Conservation (phyloP, 371 early-diverging fungal genomes). For the Mucor velutinosus region DNA sequence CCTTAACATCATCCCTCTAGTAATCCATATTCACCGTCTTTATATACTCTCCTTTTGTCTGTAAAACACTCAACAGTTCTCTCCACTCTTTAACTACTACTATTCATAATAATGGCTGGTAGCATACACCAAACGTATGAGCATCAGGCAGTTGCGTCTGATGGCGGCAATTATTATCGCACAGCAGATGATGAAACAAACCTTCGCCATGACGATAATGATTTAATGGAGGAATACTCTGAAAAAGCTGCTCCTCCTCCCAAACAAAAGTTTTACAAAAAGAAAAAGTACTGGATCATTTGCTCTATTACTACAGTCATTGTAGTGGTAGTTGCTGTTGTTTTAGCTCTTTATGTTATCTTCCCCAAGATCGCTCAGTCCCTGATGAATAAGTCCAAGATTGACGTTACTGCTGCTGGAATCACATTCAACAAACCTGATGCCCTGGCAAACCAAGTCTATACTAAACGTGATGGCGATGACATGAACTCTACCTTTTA, state of each 20-base stretch:
- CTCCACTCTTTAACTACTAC: constrained; percentile 4
- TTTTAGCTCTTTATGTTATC: constrained; percentile 55
- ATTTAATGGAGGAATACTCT: constrained; percentile 45
- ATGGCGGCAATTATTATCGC: constrained; percentile 10
- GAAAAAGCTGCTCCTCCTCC: constrained; percentile 47
- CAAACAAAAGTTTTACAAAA: constrained; percentile 53
- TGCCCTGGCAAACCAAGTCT: constrained; percentile 10
- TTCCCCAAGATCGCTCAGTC: constrained; percentile 64
- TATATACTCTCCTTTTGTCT: background rate
- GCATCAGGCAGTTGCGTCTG: constrained; percentile 12
- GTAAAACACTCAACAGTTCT: background rate
- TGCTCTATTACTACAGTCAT: constrained; percentile 54
- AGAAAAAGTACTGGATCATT: constrained; percentile 61
- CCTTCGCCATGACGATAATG: constrained; percentile 13
- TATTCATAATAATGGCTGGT: background rate
- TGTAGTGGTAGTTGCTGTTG: constrained; percentile 51
- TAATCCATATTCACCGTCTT: background rate
- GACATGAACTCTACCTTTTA: constrained; percentile 42
- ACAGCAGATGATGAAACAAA: background rate
- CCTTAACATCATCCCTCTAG: background rate
- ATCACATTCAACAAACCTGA: constrained; percentile 50
- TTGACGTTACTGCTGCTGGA: constrained; percentile 49
- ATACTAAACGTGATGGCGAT: constrained; percentile 35
- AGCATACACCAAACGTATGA: constrained; percentile 14
- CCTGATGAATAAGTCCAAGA: constrained; percentile 55